A percentile compares a stretch with the other conserved stretches of the same genome.
Evolutionary conservation across 2,329 filamentous ascomycete species (phyloP).

Genomic region (Cryphonectria nitschkei): DNA sequence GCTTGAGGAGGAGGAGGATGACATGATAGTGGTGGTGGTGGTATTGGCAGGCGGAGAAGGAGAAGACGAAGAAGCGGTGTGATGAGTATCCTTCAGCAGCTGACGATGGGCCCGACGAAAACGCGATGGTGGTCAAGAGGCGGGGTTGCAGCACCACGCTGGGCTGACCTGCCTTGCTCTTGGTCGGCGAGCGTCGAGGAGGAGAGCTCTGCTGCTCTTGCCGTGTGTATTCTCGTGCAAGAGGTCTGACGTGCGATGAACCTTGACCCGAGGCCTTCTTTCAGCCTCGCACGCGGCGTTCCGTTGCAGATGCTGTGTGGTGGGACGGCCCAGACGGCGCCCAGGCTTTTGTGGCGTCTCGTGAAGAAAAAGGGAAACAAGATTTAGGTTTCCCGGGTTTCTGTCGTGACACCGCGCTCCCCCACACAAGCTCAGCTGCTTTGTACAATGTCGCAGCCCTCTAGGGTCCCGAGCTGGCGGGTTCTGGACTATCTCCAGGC

Average conservation of each 20-base stretch:
- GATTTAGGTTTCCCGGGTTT: not conserved
- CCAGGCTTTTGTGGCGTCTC: not conserved
- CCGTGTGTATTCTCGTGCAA: not conserved
- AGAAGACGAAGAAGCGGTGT: not conserved
- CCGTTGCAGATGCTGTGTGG: not conserved
- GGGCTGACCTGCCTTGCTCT: not conserved
- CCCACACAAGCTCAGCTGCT: not conserved
- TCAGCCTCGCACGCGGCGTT: constrained; percentile 2
- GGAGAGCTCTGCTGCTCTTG: not conserved
- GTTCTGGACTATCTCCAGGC: not conserved
- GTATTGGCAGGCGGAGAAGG: not conserved
- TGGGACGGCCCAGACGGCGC: not conserved
- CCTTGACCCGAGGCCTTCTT: too few relatives aligned
- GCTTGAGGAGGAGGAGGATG: constrained; percentile 23
- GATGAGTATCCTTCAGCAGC: not conserved
- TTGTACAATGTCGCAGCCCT: not conserved
- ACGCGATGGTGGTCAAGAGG: not conserved
- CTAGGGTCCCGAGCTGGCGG: not conserved
- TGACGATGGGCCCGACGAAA: not conserved
- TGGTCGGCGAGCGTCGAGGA: not conserved
- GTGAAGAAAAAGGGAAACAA: not conserved
- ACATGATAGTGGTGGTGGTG: not conserved
- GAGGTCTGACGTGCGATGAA: not conserved
- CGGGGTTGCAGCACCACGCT: not conserved
- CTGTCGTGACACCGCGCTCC: not conserved